phyloP scores from a whole-genome alignment of 257 asterid species.

The Solanum pinnatisectum region DNA sequence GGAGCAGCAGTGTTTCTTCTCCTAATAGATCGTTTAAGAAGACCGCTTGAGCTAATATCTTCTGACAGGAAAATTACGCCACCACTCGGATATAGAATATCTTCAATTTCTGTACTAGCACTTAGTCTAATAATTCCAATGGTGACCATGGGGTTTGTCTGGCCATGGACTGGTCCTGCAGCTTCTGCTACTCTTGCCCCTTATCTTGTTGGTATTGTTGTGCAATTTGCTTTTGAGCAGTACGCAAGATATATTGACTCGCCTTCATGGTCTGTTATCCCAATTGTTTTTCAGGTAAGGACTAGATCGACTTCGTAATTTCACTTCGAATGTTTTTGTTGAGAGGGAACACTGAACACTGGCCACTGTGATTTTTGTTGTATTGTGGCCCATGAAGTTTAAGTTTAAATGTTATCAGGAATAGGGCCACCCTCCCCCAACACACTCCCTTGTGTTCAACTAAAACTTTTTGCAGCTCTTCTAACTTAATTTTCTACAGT shows the following conservation, averaged over 20 bases:
- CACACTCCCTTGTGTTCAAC: background rate
- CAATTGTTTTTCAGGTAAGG: conserved; percentile 79
- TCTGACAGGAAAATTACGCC: conserved; percentile 27
- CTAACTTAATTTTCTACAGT: background rate
- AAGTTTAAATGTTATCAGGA: background rate
- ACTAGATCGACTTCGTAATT: background rate
- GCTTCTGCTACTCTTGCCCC: conserved; percentile 99
- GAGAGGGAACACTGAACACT: background rate
- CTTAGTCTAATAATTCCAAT: conserved; percentile 75
- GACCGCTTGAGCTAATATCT: conserved; percentile 34
- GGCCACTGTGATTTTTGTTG: background rate
- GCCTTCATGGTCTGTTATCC: conserved; percentile 83
- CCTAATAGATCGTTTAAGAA: conserved; percentile 52
- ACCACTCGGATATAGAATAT: conserved; percentile 50
- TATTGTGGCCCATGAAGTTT: background rate
- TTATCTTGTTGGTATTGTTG: conserved; percentile 83
- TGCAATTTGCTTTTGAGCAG: conserved; percentile 86
- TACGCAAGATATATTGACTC: conserved; percentile 61
- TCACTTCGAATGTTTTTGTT: background rate
- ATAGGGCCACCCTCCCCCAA: background rate
- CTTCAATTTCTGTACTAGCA: conserved; percentile 72
- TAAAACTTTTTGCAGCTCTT: background rate
- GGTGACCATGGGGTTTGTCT: conserved; percentile 90
- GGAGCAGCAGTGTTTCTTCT: conserved; percentile 80
- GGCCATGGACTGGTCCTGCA: conserved; percentile 99